These are phyloP conservation scores for Fonsecaea monophora DNA, from an alignment of 2,329 filamentous ascomycete species.

Conservation along the genomic window DNA sequence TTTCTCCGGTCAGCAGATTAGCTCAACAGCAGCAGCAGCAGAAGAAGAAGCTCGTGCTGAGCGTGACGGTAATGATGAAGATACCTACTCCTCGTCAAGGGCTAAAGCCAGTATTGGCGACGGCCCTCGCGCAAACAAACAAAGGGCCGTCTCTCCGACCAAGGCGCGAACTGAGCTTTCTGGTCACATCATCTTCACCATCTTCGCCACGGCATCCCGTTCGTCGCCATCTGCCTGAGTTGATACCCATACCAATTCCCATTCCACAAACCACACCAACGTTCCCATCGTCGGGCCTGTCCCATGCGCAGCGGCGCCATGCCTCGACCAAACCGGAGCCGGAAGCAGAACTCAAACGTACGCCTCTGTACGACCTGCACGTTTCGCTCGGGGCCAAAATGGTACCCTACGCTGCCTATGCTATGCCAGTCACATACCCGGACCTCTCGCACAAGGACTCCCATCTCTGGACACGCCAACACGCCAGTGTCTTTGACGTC, in stretches of 20 bases:
- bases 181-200: constrained; percentile 6
- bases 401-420: constrained; percentile 92
- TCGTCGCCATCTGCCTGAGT: neutral
- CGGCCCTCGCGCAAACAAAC: constrained; percentile 12
- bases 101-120: constrained; percentile 24
- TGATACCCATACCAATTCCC: constrained; percentile 10
- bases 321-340: constrained; percentile 21
- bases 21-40: neutral
- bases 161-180: constrained; percentile 23
- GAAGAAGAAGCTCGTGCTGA: neutral
- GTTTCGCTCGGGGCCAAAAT: constrained; percentile 83
- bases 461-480: constrained; percentile 85
- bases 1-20: neutral
- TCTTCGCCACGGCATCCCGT: constrained; percentile 9
- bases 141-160: neutral
- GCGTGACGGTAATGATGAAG: neutral
- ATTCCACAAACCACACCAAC: neutral
- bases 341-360: constrained; percentile 52
- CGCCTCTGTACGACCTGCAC: constrained; percentile 80
- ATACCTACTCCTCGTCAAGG: constrained; percentile 24
- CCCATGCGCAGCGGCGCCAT: constrained; percentile 18
- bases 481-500: constrained; percentile 93
- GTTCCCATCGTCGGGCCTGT: neutral
- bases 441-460: constrained; percentile 79
- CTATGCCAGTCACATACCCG: constrained; percentile 90